Evolutionary conservation across 2,329 filamentous ascomycete genomes (phyloP), one percentile per base, ranked within the genome.

Genomic region (Laburnicola sp.): DNA sequence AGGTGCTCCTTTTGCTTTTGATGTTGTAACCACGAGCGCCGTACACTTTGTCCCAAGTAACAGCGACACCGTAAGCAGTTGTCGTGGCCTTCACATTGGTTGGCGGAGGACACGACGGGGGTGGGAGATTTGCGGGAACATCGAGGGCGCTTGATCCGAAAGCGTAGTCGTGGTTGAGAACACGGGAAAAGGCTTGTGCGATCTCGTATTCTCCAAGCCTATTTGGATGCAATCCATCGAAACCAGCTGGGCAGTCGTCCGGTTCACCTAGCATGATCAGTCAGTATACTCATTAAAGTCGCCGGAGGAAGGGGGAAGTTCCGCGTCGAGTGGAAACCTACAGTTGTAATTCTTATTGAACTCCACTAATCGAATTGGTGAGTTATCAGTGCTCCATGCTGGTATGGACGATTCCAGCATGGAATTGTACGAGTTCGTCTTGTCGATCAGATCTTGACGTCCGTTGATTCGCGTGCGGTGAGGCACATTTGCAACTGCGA

Each of bases 151-250:
- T 32, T 3, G 31, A 37, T 7, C 32, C 38, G 23, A 51, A 43
- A 3, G 37, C 49, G n/a, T 38, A 51, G 3, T 51, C 32, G 23
- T 6, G 4, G 5, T 53, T 48, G 27, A 53, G 40, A 7, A 42
- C 38, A 5, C 32, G 30, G 3, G 49, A 37, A 25, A 54, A 54
- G 16, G 52, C 52, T 31, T 48, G 26, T 2, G 52, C 52, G 21
- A 54, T 54, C 10, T 54, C n/a, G 25, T 51, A 54, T 37, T 54
- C 52, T n/a, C 52, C 52, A 2, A 54, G 21, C 10, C 21, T 16
- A 27, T 54, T 54, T 28, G 48, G 52, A 23, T 54, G 52, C 22
- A 54, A 23, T 23, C 52, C 52, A 43, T 54, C 52, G 26, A 40
- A 51, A 3, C 10, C 52, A 8, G 27, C 52, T 11, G 48, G 52